Base-by-base conservation (phyloP, 2,329 filamentous ascomycete species). In the Aspergillus ruber region DNA sequence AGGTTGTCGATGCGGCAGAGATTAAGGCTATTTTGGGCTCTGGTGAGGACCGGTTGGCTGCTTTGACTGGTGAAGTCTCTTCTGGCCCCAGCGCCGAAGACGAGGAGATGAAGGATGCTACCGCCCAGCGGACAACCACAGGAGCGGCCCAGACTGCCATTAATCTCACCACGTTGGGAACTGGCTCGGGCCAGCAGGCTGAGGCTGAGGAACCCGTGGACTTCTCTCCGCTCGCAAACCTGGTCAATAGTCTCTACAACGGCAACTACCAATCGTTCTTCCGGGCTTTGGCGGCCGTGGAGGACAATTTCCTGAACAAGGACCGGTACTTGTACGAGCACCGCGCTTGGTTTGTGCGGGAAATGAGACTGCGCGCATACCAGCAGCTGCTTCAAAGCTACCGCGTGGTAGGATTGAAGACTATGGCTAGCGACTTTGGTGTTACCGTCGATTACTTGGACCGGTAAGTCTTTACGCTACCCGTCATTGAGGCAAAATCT, bases 371-470 rank as follows among this genome's bases (percentile, higher is more conserved):
- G 56, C 85, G 91, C 50, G 91, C 89, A 32, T 98, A 98, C 74
- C 89, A 95, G 71, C 93, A 98, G 75, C 81, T 98, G 36, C 80
- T 98, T 39, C 93, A 97, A 76, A 95, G 89, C 66, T 98, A 98
- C 74, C 86, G 91, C 42, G 89, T 98, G 9, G 93, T 98, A 32
- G 90, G 91, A n/a, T 78, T 98, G 55, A 86, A 89, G 70, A 95
- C 88, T 73, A 98, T 98, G 91, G 93, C 93, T 17, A 86, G 83
- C 56, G 91, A 95, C 69, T 98, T 98, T 74, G 93, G 93, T 47
- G 91, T 98, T 52, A 93, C 88, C 2, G 88, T 98, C 13, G 91
- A 97, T 68, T 98, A 91, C 73, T 77, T 98, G 56, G 93, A 98
- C 72, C 86, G 85, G 88, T 93, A 79, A 65, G 84, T 56, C 23